These are phyloP conservation scores for Cymbopogon flexuosus DNA, from an alignment of 202 grass and related monocot genomes.

Conservation along the genomic window DNA sequence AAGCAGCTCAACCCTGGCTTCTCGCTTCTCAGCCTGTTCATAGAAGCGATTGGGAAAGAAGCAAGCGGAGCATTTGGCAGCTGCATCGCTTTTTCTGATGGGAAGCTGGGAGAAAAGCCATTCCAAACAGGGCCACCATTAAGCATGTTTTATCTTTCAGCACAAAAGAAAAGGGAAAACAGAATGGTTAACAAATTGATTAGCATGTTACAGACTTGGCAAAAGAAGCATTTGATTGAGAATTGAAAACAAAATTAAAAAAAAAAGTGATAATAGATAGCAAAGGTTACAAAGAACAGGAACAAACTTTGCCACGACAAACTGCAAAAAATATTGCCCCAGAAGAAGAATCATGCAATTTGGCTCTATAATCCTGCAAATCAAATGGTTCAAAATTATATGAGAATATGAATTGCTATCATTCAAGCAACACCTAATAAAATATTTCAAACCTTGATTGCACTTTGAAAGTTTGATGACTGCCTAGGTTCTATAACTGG, in stretches of 20 bases:
- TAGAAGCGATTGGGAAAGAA: neutral
- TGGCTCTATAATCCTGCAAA: conserved; percentile 80
- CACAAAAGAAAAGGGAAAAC: conserved; percentile 12
- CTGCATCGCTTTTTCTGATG: neutral
- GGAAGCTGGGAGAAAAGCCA: neutral
- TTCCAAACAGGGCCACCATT: neutral
- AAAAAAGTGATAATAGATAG: conserved; percentile 22
- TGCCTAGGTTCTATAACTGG: conserved; percentile 95
- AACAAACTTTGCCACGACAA: conserved; percentile 91
- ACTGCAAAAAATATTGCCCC: conserved; percentile 98
- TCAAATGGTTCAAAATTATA: conserved; percentile 23
- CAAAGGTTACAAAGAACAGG: conserved; percentile 33
- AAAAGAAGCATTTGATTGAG: neutral
- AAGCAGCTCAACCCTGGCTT: neutral
- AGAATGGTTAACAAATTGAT: conserved; percentile 12
- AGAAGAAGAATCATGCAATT: conserved; percentile 67
- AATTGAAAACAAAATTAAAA: conserved; percentile 24
- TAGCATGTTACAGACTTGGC: neutral
- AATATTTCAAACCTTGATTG: conserved; percentile 69
- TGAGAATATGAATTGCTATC: conserved; percentile 23
- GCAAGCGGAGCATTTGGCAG: neutral
- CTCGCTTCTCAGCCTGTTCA: neutral
- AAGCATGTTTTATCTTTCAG: conserved; percentile 15
- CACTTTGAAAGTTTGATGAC: conserved; percentile 76
- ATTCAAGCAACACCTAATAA: conserved; percentile 7